These are phyloP conservation scores for Microstegium vimineum DNA, from an alignment of 176 grass and related monocot species.

Conservation along the genomic window DNA sequence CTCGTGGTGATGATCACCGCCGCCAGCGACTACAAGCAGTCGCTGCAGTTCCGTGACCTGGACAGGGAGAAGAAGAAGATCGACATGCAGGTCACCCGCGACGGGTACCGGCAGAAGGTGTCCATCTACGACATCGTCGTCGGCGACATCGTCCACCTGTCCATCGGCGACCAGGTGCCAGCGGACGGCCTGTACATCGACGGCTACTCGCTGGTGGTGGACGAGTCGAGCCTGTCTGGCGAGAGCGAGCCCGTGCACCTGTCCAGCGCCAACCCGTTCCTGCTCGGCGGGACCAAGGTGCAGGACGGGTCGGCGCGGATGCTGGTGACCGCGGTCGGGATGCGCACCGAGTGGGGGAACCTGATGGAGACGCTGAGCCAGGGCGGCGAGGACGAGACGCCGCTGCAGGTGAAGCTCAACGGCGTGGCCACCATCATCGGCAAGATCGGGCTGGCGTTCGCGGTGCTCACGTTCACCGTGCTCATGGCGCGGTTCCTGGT, in stretches of 20 bases:
- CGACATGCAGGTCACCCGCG: conserved; percentile 74
- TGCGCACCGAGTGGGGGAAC: conserved; percentile 96
- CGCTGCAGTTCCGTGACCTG: conserved; percentile 90
- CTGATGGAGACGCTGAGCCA: conserved; percentile 93
- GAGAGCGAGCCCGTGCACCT: conserved; percentile 83
- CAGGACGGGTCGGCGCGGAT: conserved; percentile 88
- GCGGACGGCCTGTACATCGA: conserved; percentile 78
- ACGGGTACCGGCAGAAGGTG: conserved; percentile 83
- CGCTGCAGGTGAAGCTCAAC: conserved; percentile 95
- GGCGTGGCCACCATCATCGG: conserved; percentile 97
- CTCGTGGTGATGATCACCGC: conserved; percentile 84
- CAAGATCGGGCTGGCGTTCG: conserved; percentile 87
- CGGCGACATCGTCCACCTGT: conserved; percentile 79
- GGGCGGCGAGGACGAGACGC: conserved; percentile 91
- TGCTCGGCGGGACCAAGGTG: conserved; percentile 92
- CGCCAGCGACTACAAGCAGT: conserved; percentile 90
- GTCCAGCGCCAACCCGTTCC: conserved; percentile 53
- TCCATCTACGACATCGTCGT: conserved; percentile 92
- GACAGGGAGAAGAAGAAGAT: conserved; percentile 99
- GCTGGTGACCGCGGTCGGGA: conserved; percentile 87
- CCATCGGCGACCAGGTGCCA: conserved; percentile 89
- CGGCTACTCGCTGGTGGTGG: conserved; percentile 75
- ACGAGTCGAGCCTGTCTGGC: conserved; percentile 87
- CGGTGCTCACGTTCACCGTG: conserved; percentile 72
- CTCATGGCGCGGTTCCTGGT: conserved; percentile 64